Evolutionary conservation across 257 asterid species (phyloP).

Genomic region (Eustoma russellianum): DNA sequence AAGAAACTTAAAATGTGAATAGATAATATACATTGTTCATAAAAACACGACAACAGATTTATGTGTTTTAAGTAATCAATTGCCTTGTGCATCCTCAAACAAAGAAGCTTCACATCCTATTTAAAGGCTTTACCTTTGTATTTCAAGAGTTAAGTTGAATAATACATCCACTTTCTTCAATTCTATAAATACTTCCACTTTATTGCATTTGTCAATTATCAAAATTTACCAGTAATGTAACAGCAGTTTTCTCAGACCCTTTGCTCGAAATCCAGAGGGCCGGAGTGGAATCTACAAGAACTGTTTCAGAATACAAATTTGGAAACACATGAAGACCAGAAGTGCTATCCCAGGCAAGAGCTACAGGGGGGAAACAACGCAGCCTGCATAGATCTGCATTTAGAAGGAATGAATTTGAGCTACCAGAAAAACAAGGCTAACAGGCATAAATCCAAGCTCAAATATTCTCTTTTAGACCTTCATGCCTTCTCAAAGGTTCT

Average conservation of each 20-base stretch:
- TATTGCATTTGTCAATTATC: neutral
- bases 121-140: too few relatives aligned
- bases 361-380: slow-evolving; percentile 97
- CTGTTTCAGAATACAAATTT: slow-evolving; percentile 67
- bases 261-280: slow-evolving; percentile 65
- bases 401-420: slow-evolving; percentile 17
- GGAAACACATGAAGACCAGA: slow-evolving; percentile 94
- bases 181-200: too few relatives aligned
- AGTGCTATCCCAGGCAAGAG: slow-evolving; percentile 90
- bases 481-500: too few relatives aligned
- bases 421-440: neutral
- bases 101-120: too few relatives aligned
- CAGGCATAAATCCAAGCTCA: neutral
- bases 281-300: slow-evolving; percentile 91
- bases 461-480: too few relatives aligned
- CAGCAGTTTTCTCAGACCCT: slow-evolving; percentile 65
- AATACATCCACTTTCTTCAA: too few relatives aligned
- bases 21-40: too few relatives aligned
- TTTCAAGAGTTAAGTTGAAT: too few relatives aligned
- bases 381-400: slow-evolving; percentile 77
- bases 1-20: too few relatives aligned
- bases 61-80: too few relatives aligned
- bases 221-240: slow-evolving; percentile 55
- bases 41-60: too few relatives aligned
- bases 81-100: too few relatives aligned